Base-by-base conservation (phyloP, 139 green algal species). In the Yamagishiella unicocca region DNA sequence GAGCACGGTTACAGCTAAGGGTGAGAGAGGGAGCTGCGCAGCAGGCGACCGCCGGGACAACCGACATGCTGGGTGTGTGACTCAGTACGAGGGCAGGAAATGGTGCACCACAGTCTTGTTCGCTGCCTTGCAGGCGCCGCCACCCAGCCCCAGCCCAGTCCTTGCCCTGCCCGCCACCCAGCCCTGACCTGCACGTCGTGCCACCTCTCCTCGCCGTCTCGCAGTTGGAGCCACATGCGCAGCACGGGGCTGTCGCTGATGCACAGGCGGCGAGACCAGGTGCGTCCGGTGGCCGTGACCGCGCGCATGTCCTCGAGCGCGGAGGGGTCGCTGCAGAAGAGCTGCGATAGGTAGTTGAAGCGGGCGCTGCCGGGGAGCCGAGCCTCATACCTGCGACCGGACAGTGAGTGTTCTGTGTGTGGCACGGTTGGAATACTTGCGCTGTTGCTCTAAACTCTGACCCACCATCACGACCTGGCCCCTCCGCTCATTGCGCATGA, bases 181-280 rank as follows among this genome's bases (percentile, higher is more conserved):
- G n/a, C n/a, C n/a, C n/a, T n/a, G n/a, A 84, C 77, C 58, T 77
- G 62, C 62, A 86, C 80, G 17, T 76, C 62, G 80, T 86, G 80
- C 80, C 80, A 86, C 9, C 62, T n/a, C 62, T 77, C 62, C 80
- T 76, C 62, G 8, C 50, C 80, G 0, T 37, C 37, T 31, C 29
- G 24, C 62, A 86, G 43, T 43, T 86, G 42, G 42, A 86, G 4
- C 80, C 80, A 86, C 19, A 37, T 66, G 1, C 62, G 62, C 62
- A 86, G 80, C 25, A 66, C 21, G 25, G 62, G 53, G 50, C 62
- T 77, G 61, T 55, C 40, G 77, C 62, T 86, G 42, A 86, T 27
- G 27, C 45, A 40, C 80, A 86, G 42, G 21, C 19, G 43, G 35
- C 80, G n/a, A 1, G 42, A 67, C 80, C 80, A 86, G 62, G 42